These are phyloP conservation scores for Spathaspora sp. DNA, from an alignment of 805 yeast species.

Conservation along the genomic window DNA sequence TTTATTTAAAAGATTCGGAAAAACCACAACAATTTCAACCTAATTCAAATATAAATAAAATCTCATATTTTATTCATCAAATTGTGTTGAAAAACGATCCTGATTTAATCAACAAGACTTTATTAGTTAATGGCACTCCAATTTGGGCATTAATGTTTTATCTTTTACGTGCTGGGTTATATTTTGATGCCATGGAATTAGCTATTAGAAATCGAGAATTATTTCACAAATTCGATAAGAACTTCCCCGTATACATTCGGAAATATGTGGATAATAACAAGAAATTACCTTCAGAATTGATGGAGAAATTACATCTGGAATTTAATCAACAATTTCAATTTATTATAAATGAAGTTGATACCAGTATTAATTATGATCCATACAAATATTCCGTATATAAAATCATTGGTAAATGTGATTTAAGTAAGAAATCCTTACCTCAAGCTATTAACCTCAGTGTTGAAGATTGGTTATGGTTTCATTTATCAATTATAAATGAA, in stretches of 20 bases:
- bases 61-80: conserved; percentile 52
- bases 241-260: conserved; percentile 76
- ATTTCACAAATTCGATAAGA: conserved; percentile 79
- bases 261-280: conserved; percentile 54
- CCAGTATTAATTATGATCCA: conserved; percentile 61
- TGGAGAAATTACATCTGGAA: conserved; percentile 69
- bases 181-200: conserved; percentile 72
- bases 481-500: conserved; percentile 71
- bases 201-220: conserved; percentile 61
- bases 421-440: conserved; percentile 64
- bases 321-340: conserved; percentile 79
- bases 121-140: conserved; percentile 72
- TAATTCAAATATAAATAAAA: conserved; percentile 62
- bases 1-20: conserved; percentile 55
- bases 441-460: conserved; percentile 68
- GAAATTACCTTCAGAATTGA: conserved; percentile 61
- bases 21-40: conserved; percentile 42
- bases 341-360: conserved; percentile 37
- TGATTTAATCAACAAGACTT: conserved; percentile 28
- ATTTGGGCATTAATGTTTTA: conserved; percentile 93
- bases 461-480: conserved; percentile 98
- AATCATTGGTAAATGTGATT: conserved; percentile 84
- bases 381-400: conserved; percentile 88
- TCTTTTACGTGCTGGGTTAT: conserved; percentile 78
- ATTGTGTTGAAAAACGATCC: conserved; percentile 28